Conservation (phyloP, 2,329 filamentous ascomycete species). For the Cladosporium cucumerinum region DNA sequence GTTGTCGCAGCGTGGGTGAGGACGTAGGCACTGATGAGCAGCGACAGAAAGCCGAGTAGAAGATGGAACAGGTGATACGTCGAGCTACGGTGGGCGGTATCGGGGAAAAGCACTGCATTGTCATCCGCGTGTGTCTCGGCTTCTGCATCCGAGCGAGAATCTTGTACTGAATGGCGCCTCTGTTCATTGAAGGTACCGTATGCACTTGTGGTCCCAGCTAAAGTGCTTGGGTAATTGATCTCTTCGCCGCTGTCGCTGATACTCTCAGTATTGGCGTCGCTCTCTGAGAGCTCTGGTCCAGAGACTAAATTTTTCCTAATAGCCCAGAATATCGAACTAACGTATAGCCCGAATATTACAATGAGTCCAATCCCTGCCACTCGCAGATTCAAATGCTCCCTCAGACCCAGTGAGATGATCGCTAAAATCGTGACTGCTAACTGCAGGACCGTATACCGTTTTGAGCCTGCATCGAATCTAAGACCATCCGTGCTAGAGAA, state of each 20-base stretch:
- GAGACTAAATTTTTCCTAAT: conserved; percentile 45
- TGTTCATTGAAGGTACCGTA: background rate
- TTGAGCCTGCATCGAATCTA: conserved; percentile 48
- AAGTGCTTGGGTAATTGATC: background rate
- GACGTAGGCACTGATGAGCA: conserved; percentile 49
- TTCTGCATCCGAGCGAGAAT: background rate
- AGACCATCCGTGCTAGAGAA: conserved; percentile 35
- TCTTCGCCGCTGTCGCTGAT: conserved; percentile 26
- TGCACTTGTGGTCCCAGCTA: background rate
- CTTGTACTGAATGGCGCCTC: background rate
- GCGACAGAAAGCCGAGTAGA: conserved; percentile 42
- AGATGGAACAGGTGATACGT: conserved; percentile 43
- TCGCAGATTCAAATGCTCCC: background rate
- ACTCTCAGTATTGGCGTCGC: conserved; percentile 32
- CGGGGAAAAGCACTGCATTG: background rate
- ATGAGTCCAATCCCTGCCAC: background rate
- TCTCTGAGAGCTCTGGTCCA: conserved; percentile 44
- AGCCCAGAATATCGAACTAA: conserved; percentile 43
- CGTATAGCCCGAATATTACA: conserved; percentile 43
- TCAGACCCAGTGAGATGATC: conserved; percentile 36
- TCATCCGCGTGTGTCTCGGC: background rate
- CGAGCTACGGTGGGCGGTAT: conserved; percentile 21
- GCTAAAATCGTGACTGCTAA: conserved; percentile 44
- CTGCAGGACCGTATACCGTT: conserved; percentile 46
- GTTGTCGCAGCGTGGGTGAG: conserved; percentile 45